Evolutionary conservation across 2,329 filamentous ascomycete genomes (phyloP).

Genomic region (Trichoderma atroviride): DNA sequence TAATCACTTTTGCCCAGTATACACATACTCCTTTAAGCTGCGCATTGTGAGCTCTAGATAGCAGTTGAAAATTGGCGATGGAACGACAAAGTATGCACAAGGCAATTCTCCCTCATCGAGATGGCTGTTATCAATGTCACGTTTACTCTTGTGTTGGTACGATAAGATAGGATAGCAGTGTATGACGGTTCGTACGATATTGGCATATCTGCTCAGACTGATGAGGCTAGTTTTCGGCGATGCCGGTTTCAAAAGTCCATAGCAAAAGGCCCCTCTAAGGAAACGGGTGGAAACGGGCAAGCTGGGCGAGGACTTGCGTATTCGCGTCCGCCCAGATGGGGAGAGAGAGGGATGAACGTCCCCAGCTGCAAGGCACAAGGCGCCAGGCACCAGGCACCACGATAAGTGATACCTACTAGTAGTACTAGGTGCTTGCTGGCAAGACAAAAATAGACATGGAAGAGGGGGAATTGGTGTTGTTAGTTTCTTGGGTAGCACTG

Average conservation of each 20-base stretch:
- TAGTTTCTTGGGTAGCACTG: not conserved
- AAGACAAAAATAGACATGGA: conserved; percentile 1
- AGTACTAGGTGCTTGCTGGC: not conserved
- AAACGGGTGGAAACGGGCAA: not conserved
- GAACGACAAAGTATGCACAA: not conserved
- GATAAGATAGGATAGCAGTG: not conserved
- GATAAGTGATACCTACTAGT: not conserved
- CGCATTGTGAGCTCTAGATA: not conserved
- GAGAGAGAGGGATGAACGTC: not conserved
- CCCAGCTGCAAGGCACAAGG: conserved; percentile 15
- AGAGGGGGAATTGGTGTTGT: not conserved
- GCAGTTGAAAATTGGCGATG: not conserved
- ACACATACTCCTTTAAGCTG: not conserved
- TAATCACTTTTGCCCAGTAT: not conserved
- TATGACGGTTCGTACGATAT: not conserved
- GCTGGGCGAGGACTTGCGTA: not conserved
- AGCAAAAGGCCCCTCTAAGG: conserved; percentile 1
- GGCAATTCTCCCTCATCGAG: not conserved
- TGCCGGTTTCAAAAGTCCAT: conserved; percentile 14
- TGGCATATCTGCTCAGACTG: not conserved
- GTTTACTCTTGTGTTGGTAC: not conserved
- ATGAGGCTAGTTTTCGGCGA: conserved; percentile 11
- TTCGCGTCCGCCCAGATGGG: not conserved
- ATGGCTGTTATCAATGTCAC: not conserved
- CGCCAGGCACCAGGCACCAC: conserved; percentile 18